phyloP scores from a whole-genome alignment of 2,329 filamentous ascomycete species.

The Penicillium sp. region DNA sequence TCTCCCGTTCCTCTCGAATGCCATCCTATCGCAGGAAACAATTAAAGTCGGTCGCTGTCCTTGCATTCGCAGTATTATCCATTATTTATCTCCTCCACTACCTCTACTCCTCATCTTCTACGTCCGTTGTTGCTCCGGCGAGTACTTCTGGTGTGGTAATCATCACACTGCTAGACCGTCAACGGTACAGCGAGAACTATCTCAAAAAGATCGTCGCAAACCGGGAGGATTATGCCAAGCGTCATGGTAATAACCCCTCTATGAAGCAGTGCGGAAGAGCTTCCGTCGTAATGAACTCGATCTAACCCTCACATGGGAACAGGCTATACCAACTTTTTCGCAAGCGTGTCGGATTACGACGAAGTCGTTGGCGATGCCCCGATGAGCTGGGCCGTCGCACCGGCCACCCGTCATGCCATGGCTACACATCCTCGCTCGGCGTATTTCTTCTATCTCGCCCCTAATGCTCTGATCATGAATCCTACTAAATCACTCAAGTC shows the following conservation, averaged over 20 bases:
- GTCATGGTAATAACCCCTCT: conserved; percentile 63
- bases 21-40: conserved; percentile 57
- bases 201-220: conserved; percentile 75
- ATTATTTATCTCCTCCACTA: conserved; percentile 60
- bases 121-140: conserved; percentile 24
- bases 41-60: conserved; percentile 57
- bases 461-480: conserved; percentile 86
- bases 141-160: conserved; percentile 61
- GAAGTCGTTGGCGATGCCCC: conserved; percentile 41
- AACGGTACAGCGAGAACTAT: conserved; percentile 63
- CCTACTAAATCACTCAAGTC: conserved; percentile 65
- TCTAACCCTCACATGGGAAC: not conserved
- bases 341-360: conserved; percentile 70
- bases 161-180: conserved; percentile 77
- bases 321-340: conserved; percentile 87
- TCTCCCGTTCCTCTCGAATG: conserved; percentile 49
- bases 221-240: conserved; percentile 75
- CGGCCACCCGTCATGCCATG: conserved; percentile 85
- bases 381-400: conserved; percentile 62
- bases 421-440: conserved; percentile 71
- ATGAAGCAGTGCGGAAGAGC: not conserved
- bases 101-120: conserved; percentile 31
- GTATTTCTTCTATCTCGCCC: conserved; percentile 85
- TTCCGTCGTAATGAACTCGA: not conserved
- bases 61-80: conserved; percentile 54